A percentile compares a stretch with the other conserved stretches of the same genome.
Conservation (phyloP, 176 grass and related monocot species). For the Miscanthus lutarioriparius region DNA sequence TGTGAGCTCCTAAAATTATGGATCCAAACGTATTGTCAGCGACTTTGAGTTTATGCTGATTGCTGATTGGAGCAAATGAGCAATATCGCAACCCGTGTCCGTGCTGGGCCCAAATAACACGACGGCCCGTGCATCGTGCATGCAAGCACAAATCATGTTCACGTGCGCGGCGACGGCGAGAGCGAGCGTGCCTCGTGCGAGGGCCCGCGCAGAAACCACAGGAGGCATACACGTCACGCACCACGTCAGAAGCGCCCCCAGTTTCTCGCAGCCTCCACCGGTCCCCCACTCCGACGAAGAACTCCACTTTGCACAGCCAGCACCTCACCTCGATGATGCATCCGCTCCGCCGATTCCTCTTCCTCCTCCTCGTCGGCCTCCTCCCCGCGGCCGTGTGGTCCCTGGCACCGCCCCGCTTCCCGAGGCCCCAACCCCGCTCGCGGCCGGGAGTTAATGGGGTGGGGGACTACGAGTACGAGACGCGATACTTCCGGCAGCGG, state of each 20-base stretch:
- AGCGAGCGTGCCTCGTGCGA: neutral
- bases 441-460: neutral
- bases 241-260: slow-evolving; percentile 19
- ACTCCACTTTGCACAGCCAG: neutral
- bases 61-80: too few species aligned
- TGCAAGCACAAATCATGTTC: neutral
- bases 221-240: neutral
- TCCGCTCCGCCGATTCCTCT: neutral
- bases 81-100: neutral
- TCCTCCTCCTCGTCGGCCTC: slow-evolving; percentile 5
- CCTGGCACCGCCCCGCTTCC: slow-evolving; percentile 40
- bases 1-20: too few species aligned
- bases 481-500: slow-evolving; percentile 82
- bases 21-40: neutral
- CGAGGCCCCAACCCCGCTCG: neutral
- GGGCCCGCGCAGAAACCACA: neutral
- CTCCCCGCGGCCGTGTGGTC: slow-evolving; percentile 22
- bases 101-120: neutral
- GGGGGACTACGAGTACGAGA: slow-evolving; percentile 61
- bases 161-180: neutral
- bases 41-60: too few species aligned
- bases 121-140: neutral
- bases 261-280: neutral
- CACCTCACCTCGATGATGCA: slow-evolving; percentile 15
- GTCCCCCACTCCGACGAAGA: neutral